phyloP scores from a whole-genome alignment of 495 filamentous ascomycete species.

The Amniculicola lignicola region DNA sequence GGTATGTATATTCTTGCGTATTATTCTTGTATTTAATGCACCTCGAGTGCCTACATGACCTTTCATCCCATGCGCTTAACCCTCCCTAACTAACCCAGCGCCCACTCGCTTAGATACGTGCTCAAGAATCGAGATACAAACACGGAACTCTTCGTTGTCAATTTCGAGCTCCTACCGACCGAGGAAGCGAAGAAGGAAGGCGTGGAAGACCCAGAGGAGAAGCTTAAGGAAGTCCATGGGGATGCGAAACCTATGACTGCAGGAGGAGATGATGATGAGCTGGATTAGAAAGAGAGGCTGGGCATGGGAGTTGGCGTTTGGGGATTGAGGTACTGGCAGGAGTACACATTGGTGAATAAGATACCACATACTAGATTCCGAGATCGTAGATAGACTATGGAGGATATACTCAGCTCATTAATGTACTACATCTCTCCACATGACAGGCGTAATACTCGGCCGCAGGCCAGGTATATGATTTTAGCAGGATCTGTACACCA shows the following conservation, averaged over 20 bases:
- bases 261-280: conserved; percentile 25
- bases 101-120: conserved; percentile 78
- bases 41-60: not conserved
- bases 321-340: too few species aligned
- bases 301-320: too few species aligned
- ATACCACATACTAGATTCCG: too few species aligned
- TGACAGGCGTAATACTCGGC: too few species aligned
- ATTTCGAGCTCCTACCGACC: conserved; percentile 68
- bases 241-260: not conserved
- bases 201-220: conserved; percentile 11
- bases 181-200: conserved; percentile 56
- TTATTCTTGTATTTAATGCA: conserved; percentile 3
- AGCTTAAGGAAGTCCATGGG: conserved; percentile 20
- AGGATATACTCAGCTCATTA: too few species aligned
- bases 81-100: conserved; percentile 43
- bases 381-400: too few species aligned
- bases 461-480: too few species aligned
- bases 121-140: conserved; percentile 71
- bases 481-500: too few species aligned
- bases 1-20: conserved; percentile 35
- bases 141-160: conserved; percentile 71
- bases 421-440: too few species aligned
- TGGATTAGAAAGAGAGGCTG: too few species aligned
- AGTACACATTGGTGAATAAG: too few species aligned
- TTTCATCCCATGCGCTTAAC: conserved; percentile 2